These are phyloP conservation scores for Coccinonectria pachysandricola DNA, from an alignment of 2,329 filamentous ascomycete species.

Conservation along the genomic window DNA sequence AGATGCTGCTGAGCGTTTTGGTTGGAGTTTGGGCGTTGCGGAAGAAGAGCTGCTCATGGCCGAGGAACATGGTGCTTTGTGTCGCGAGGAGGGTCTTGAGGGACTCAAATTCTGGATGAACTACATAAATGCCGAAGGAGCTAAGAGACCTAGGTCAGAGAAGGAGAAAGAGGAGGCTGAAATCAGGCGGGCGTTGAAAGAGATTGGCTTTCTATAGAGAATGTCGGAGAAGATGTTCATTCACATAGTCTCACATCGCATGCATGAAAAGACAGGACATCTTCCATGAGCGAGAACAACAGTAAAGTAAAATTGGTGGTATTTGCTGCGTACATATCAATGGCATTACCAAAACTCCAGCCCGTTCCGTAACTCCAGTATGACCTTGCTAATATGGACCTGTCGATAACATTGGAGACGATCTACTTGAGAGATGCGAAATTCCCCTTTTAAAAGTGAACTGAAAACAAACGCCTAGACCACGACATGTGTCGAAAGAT, in stretches of 20 bases:
- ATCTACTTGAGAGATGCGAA: too few species aligned
- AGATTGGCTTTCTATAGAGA: slow-evolving; percentile 24
- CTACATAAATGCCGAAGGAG: slow-evolving; percentile 40
- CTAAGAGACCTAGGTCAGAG: slow-evolving; percentile 18
- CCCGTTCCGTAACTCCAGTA: too few species aligned
- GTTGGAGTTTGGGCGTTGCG: slow-evolving; percentile 95
- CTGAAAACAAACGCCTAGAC: too few species aligned
- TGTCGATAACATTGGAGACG: too few species aligned
- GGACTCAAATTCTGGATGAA: slow-evolving; percentile 94
- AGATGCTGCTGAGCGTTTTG: slow-evolving; percentile 80
- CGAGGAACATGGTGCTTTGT: slow-evolving; percentile 78
- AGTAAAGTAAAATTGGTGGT: too few species aligned
- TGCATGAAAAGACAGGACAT: background rate
- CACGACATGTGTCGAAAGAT: slow-evolving; percentile 51
- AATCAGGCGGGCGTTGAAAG: slow-evolving; percentile 32
- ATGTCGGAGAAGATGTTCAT: background rate
- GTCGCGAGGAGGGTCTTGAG: slow-evolving; percentile 84
- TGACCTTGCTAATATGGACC: too few species aligned
- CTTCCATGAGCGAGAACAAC: too few species aligned
- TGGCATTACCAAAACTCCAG: too few species aligned
- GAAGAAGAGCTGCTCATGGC: slow-evolving; percentile 96
- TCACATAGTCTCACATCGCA: too few species aligned
- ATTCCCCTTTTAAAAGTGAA: too few species aligned
- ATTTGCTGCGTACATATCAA: too few species aligned
- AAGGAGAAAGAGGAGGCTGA: slow-evolving; percentile 28